Base-by-base conservation (phyloP, 306 rosid genomes). In the Phaseolus lunatus region DNA sequence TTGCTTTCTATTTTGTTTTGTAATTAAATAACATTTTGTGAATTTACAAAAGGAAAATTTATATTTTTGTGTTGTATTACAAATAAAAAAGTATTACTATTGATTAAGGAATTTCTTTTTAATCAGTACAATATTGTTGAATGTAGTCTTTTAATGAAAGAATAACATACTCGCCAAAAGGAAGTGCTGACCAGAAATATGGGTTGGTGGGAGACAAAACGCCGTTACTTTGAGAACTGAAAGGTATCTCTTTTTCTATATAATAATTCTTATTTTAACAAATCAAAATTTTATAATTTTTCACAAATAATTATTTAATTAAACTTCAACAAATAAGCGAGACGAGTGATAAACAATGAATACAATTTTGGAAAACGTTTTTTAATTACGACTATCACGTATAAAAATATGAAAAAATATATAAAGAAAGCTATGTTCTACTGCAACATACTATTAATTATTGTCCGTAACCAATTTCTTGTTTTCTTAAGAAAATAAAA, bases 131-230 rank as follows among this genome's bases (percentile, higher is more conserved):
- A 16, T n/a, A n/a, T n/a, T 27, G 22, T 26, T 26, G 27, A 4
- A 27, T 48, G 19, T 29, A 56, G n/a, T 23, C 12, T 70, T 49
- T n/a, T 70, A 58, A 58, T 58, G 1, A 57, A 26, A 13, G 19
- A 5, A 33, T 33, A 33, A 33, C 37, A 33, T 22, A 20, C 31
- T 2, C 4, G 22, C 16, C 27, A 12, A 20, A 19, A 53, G 26
- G 7, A 54, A 22, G 11, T 10, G n/a, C 16, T 1, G 1, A 31
- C 18, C 9, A 56, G 2, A 58, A 59, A 26, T 26, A 13, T 26
- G 54, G 69, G 79, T 74, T 74, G 85, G 85, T 84, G 82, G 85
- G 85, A 57, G 84, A 85, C 87, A 82, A 73, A 82, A 63, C 61
- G 85, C 69, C 56, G 80, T 82, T 87, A 31, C 59, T 37, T 37